A percentile compares a stretch with the other conserved stretches of the same genome.
Evolutionary conservation across 1,139 yeast species (phyloP).

Genomic region (Yamadazyma taylorii): DNA sequence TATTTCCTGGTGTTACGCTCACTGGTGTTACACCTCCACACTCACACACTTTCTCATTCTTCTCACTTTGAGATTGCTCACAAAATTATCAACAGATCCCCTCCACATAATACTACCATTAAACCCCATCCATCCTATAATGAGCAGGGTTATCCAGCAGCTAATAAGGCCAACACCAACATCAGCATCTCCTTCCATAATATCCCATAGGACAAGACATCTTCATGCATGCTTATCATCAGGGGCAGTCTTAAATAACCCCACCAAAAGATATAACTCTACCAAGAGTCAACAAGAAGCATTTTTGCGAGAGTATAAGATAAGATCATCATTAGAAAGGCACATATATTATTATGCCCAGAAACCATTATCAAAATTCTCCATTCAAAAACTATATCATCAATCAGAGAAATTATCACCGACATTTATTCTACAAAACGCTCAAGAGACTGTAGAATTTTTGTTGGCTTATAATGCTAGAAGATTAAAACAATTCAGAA

Average conservation of each 20-base stretch:
- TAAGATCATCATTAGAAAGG: slow-evolving; percentile 51
- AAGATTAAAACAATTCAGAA: slow-evolving; percentile 66
- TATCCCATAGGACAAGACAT: too few relatives aligned
- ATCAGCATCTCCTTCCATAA: too few relatives aligned
- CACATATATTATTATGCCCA: slow-evolving; percentile 51
- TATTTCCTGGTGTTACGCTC: too few relatives aligned
- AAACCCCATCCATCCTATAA: too few relatives aligned
- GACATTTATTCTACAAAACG: slow-evolving; percentile 33
- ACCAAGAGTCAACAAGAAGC: slow-evolving; percentile 25
- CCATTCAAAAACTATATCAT: slow-evolving; percentile 44
- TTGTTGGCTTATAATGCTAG: slow-evolving; percentile 50
- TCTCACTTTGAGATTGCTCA: too few relatives aligned
- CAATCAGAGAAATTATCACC: slow-evolving; percentile 42
- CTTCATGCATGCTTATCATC: too few relatives aligned
- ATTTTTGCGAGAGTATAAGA: slow-evolving; percentile 46
- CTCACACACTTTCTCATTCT: too few relatives aligned
- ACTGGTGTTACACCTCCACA: too few relatives aligned
- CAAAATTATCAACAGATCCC: too few relatives aligned
- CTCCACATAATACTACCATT: too few relatives aligned
- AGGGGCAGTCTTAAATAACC: neutral
- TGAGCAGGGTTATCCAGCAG: too few relatives aligned
- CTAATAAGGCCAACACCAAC: too few relatives aligned
- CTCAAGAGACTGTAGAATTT: slow-evolving; percentile 45
- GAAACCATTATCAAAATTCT: slow-evolving; percentile 47
- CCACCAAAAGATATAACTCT: neutral